Base-by-base conservation (phyloP, 371 early-diverging fungal genomes). In the Synchytrium microbalum region DNA sequence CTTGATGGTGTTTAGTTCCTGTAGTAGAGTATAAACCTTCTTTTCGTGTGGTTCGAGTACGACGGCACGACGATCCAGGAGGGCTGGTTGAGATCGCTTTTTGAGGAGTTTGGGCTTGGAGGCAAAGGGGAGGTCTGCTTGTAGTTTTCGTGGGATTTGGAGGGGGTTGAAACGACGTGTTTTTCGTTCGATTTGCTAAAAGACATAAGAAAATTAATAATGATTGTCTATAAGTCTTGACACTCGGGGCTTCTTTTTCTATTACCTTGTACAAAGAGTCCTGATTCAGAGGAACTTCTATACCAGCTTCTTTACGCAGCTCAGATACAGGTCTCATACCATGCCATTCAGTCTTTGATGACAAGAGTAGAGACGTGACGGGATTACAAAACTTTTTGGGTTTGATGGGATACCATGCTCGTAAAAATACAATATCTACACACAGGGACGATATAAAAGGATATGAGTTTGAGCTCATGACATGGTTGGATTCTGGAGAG, bases 341-440 rank as follows among this genome's bases (percentile, higher is more conserved):
- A 66, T 84, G 80, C 95, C 95, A 92, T 51, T 77, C 79, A 31
- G 26, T 59, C 70, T 78, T 75, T 26, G 28, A 62, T 51, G 77
- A 70, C 63, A 92, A 68, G 32, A 96, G 73, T 58, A 91, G 80
- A 54, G 89, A 92, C 30, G 92, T 93, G 57, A 95, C 95, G 14
- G 96, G 95, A 73, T 95, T 96, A 81, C 92, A 98, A 79, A 86
- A 93, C 74, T 88, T 86, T 69, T 91, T 88, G 62, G 92, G 92
- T 70, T 90, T 89, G 59, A 96, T 86, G 23, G 95, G 92, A 73
- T 93, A 92, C 95, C 98, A 98, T 3, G 98, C 95, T 56, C 95
- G 83, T 70, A 99, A 78, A 75, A 98, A 96, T 24, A 99, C 90
- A 77, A 99, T 97, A 75, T 99, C 99, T 81, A 79, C 68, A 33